These are phyloP conservation scores for Babesia ovis DNA, from an alignment of 169 alveolate genomes.

Conservation along the genomic window DNA sequence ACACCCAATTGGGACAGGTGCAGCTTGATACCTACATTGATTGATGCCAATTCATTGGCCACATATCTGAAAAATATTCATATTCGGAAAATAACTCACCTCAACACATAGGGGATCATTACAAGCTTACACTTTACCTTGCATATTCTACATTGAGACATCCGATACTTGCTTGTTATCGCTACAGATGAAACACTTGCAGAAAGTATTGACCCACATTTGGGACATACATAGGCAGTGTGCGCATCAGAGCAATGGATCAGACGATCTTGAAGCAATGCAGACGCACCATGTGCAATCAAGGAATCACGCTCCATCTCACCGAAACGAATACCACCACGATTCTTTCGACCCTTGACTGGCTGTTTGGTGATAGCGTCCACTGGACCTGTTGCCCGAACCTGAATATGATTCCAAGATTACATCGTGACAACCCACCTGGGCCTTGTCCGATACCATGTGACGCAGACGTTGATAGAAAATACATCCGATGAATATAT, in stretches of 20 bases:
- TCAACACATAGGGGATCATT: conserved; percentile 67
- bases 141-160: conserved; percentile 59
- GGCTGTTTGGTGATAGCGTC: conserved; percentile 99
- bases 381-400: conserved; percentile 98
- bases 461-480: conserved; percentile 99
- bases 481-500: conserved; percentile 97
- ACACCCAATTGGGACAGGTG: conserved; percentile 64
- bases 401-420: conserved; percentile 69
- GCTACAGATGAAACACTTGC: conserved; percentile 78
- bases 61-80: conserved; percentile 39
- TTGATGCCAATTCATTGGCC: conserved; percentile 67
- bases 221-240: conserved; percentile 96
- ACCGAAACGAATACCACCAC: conserved; percentile 99
- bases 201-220: conserved; percentile 96
- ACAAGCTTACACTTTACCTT: conserved; percentile 62
- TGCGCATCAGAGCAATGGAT: conserved; percentile 96
- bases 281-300: conserved; percentile 98
- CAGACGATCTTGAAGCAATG: conserved; percentile 95
- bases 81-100: conserved; percentile 18
- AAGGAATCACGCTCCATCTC: conserved; percentile 99
- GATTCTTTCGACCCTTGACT: conserved; percentile 97
- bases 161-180: conserved; percentile 47
- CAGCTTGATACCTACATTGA: conserved; percentile 63
- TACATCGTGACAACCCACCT: conserved; percentile 73
- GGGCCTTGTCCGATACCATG: conserved; percentile 98